Conservation (phyloP, 352 stramenopile genomes). For the Phytophthora boehmeriae region DNA sequence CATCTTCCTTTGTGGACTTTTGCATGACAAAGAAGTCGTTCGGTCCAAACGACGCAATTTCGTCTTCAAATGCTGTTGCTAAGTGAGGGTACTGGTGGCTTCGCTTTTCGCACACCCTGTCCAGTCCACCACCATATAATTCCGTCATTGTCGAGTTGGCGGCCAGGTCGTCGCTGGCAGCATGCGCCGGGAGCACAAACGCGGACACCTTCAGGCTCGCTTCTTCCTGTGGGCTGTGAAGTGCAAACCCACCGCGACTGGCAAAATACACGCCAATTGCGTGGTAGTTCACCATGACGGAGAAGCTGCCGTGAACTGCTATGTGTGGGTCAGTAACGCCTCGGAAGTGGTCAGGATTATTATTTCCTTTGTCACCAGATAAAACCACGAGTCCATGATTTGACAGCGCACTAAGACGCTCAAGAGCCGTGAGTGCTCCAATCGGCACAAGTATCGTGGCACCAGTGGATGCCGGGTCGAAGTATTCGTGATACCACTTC, state of each 20-base stretch:
- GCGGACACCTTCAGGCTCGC: constrained; percentile 91
- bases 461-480: constrained; percentile 53
- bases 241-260: constrained; percentile 89
- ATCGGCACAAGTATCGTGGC: constrained; percentile 92
- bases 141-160: constrained; percentile 29
- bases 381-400: constrained; percentile 78
- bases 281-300: constrained; percentile 97
- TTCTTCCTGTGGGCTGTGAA: constrained; percentile 94
- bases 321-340: constrained; percentile 94
- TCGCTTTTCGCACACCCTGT: constrained; percentile 65
- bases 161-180: constrained; percentile 14
- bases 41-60: constrained; percentile 90
- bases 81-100: constrained; percentile 73
- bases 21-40: constrained; percentile 98
- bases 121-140: constrained; percentile 60
- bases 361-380: constrained; percentile 94
- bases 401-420: constrained; percentile 68
- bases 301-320: constrained; percentile 95
- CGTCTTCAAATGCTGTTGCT: constrained; percentile 78
- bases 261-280: constrained; percentile 92
- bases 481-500: constrained; percentile 91
- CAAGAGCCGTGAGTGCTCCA: constrained; percentile 83
- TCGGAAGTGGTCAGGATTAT: constrained; percentile 92
- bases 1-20: constrained; percentile 86
- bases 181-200: constrained; percentile 75